Evolutionary conservation across 2,329 filamentous ascomycete genomes (phyloP), one percentile per base, ranked within the genome.

Genomic region (Colletotrichum musicola): DNA sequence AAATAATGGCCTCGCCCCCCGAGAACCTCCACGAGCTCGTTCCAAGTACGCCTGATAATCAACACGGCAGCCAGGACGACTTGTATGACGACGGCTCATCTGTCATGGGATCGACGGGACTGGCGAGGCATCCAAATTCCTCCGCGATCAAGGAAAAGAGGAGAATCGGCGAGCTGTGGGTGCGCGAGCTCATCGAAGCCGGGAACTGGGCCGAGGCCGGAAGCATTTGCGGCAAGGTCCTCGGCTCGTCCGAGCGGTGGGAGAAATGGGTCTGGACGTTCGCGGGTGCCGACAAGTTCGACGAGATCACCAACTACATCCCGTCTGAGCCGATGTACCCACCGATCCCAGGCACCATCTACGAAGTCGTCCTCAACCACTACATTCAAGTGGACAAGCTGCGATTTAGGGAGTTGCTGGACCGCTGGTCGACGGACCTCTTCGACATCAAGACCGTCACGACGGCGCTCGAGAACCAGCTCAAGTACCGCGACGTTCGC

Each of bases 181-280:
- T 99, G 40, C 90, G 95, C 69, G 93, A 97, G 74, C 86, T 98
- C 40, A 88, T 97, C 40, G 88, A 90, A 42, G 85, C 88, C 0
- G 86, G 89, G 9, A 86, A 95, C 70, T 99, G 96, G 96, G 77
- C 78, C 9, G 84, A 87, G 65, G 96, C 96, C 6, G 95, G 94
- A 1, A 86, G 92, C 74, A 85, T 97, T 4, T 95, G 94, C 67
- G 93, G 92, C 14, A 94, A 91, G 75, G 95, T 98, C 0, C 84
- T 99, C 1, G 90, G 90, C 50, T 93, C 91, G 1, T 89, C 94
- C 1, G 86, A 92, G 55, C 85, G 92, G 73, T 99, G 96, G 96
- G 95, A 98, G 81, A 93, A 97, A 74, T 98, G 95, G 94, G 92
- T 97, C 5, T 97, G 93, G 89, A 91, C 89, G 0, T 99, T 99